phyloP scores from a whole-genome alignment of 208 protist species.

The Crithidia thermophila region DNA sequence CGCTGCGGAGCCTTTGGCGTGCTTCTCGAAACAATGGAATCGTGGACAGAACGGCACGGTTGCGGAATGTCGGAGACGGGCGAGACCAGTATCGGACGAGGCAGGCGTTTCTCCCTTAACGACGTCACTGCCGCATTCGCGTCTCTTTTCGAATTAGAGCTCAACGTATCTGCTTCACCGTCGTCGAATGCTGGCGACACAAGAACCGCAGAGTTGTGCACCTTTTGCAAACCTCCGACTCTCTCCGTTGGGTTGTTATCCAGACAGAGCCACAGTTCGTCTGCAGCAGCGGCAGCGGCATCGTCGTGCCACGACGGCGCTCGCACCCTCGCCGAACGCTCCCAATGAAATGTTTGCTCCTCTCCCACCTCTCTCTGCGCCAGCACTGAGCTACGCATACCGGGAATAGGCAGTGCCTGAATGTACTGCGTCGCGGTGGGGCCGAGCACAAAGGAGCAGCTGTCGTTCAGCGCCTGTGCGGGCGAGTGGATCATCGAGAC shows the following conservation, averaged over 20 bases:
- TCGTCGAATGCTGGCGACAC: constrained; percentile 7
- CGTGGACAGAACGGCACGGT: too few relatives aligned
- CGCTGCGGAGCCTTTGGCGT: not conserved
- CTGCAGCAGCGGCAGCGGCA: not conserved
- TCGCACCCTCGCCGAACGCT: too few relatives aligned
- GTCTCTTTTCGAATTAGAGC: too few relatives aligned
- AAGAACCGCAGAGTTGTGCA: not conserved
- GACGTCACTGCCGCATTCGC: too few relatives aligned
- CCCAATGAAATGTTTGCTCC: too few relatives aligned
- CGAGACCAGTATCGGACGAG: too few relatives aligned
- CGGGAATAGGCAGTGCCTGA: constrained; percentile 20
- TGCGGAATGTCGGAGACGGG: too few relatives aligned
- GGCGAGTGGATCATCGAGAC: constrained; percentile 25
- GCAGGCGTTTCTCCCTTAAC: too few relatives aligned
- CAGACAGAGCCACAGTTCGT: constrained; percentile 3
- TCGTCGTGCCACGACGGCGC: too few relatives aligned
- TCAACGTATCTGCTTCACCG: not conserved
- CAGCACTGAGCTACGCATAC: not conserved
- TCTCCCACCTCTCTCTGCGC: too few relatives aligned
- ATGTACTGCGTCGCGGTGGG: constrained; percentile 12
- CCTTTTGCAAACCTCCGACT: not conserved
- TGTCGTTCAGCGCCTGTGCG: constrained; percentile 19
- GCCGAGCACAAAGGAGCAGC: constrained; percentile 23
- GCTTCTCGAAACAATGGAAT: not conserved
- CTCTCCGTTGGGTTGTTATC: not conserved